A percentile compares a stretch with the other conserved stretches of the same genome.
Conservation (phyloP, 2,329 filamentous ascomycete species). For the Xylaria sp. region DNA sequence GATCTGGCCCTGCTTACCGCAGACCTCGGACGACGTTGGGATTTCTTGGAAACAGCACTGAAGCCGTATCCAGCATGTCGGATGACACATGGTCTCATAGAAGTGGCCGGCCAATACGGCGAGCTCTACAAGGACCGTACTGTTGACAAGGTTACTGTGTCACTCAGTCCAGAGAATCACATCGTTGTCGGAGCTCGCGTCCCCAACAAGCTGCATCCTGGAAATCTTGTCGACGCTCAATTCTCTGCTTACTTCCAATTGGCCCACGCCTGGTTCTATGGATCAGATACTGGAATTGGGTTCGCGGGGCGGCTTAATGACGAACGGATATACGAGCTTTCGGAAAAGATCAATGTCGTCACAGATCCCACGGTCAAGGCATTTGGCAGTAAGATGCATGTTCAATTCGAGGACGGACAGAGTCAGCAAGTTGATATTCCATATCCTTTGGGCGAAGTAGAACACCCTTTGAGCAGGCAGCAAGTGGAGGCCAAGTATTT, state of each 20-base stretch:
- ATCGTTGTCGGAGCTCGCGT: constrained; percentile 3
- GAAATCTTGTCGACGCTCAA: constrained; percentile 1
- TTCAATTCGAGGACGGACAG: background rate
- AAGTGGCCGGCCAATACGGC: constrained; percentile 3
- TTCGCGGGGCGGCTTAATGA: background rate
- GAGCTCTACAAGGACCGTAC: background rate
- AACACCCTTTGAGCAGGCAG: background rate
- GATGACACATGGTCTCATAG: constrained; percentile 2
- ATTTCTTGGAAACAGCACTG: constrained; percentile 1
- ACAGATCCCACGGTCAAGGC: background rate
- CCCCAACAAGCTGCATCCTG: constrained; percentile 1
- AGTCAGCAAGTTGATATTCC: constrained; percentile 2
- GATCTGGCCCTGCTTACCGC: background rate
- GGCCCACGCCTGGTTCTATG: constrained; percentile 1
- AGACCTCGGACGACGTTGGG: background rate
- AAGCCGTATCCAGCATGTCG: background rate
- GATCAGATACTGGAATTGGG: background rate
- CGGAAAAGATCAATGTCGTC: background rate
- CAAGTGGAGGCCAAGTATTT: constrained; percentile 4
- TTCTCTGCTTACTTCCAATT: constrained; percentile 5
- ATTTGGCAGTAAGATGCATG: background rate
- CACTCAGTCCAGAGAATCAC: background rate
- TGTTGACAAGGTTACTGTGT: background rate
- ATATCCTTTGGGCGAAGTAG: background rate
- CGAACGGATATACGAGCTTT: background rate